These are phyloP conservation scores for Yamadazyma philogaea DNA, from an alignment of 805 yeast species.

Conservation along the genomic window DNA sequence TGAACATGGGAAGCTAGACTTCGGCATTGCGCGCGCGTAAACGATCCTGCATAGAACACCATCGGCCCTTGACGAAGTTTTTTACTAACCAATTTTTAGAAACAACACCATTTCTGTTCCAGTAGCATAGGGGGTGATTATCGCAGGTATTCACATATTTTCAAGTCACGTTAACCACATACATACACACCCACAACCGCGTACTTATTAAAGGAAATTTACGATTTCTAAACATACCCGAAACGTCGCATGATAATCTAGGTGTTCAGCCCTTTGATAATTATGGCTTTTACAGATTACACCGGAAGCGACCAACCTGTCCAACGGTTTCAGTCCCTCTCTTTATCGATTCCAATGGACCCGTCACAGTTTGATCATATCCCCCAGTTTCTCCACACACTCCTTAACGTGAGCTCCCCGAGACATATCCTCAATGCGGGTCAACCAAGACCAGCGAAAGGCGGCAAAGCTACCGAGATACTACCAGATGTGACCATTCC, in stretches of 20 bases:
- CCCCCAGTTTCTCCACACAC: conserved; percentile 6
- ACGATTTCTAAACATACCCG: too few relatives aligned
- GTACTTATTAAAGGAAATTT: too few relatives aligned
- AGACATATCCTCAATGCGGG: conserved; percentile 1
- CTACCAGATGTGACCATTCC: conserved; percentile 35
- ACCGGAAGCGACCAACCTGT: conserved; percentile 1
- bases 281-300: not conserved
- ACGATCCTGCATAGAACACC: not conserved
- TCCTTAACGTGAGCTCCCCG: conserved; percentile 12
- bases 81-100: not conserved
- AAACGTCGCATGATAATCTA: not conserved
- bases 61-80: not conserved
- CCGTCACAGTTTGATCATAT: conserved; percentile 16
- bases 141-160: too few relatives aligned
- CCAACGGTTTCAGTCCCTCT: conserved; percentile 8
- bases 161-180: too few relatives aligned
- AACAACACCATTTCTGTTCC: not conserved
- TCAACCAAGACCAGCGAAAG: not conserved
- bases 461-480: conserved; percentile 18
- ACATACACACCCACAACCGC: too few relatives aligned
- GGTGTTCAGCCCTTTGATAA: conserved; percentile 1
- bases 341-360: conserved; percentile 9
- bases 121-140: not conserved
- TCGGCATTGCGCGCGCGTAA: not conserved
- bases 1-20: not conserved